Conservation (phyloP, 805 yeast species). For the Nakazawaea ernobii region DNA sequence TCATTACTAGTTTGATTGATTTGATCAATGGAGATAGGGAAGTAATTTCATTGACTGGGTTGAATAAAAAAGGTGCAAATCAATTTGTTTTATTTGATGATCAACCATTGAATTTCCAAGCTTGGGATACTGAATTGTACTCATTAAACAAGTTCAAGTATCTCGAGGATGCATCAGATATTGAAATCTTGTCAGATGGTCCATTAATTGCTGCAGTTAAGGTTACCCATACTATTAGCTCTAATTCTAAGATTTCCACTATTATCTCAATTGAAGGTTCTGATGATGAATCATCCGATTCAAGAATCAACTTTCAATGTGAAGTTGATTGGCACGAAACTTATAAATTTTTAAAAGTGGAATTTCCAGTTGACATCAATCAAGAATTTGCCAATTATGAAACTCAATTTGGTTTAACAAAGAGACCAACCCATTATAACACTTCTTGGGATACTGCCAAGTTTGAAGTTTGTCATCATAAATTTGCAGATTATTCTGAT, state of each 20-base stretch:
- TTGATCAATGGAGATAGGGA: constrained; percentile 49
- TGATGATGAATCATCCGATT: constrained; percentile 23
- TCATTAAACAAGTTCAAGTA: constrained; percentile 68
- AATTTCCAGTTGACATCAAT: constrained; percentile 83
- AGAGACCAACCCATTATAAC: constrained; percentile 90
- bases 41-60: constrained; percentile 56
- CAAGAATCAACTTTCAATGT: constrained; percentile 46
- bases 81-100: constrained; percentile 82
- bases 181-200: constrained; percentile 39
- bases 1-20: constrained; percentile 61
- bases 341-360: constrained; percentile 86
- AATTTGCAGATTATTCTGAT: constrained; percentile 89
- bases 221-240: constrained; percentile 56
- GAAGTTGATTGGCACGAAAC: constrained; percentile 83
- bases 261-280: constrained; percentile 64
- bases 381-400: constrained; percentile 81
- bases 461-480: constrained; percentile 92
- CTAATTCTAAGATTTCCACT: constrained; percentile 54
- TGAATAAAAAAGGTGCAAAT: constrained; percentile 66
- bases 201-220: constrained; percentile 59
- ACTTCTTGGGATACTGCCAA: constrained; percentile 96
- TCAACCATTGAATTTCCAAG: constrained; percentile 86
- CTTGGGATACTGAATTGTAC: constrained; percentile 96
- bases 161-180: constrained; percentile 34
- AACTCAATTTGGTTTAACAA: constrained; percentile 89